Evolutionary conservation across 23 red algal genomes (phyloP).

Genomic region (Cyanidioschyzon merolae): DNA sequence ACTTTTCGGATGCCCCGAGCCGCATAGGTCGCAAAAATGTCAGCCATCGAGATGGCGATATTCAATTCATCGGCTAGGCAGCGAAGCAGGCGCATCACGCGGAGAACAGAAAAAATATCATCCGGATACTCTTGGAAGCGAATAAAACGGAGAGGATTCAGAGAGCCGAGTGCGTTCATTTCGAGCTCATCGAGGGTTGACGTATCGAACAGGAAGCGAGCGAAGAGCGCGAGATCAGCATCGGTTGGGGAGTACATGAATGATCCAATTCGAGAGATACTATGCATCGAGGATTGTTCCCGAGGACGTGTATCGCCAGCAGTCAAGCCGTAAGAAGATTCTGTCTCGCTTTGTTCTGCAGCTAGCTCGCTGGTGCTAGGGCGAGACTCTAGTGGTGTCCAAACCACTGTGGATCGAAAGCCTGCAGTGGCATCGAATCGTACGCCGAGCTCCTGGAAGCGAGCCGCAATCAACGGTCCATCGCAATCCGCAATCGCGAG

Average conservation of each 20-base stretch:
- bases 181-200: constrained; percentile 49
- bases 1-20: constrained; percentile 30
- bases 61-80: constrained; percentile 38
- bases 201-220: constrained; percentile 74
- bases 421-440: constrained; percentile 40
- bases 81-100: constrained; percentile 59
- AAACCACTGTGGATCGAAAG: background rate
- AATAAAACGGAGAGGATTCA: constrained; percentile 42
- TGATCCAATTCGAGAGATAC: constrained; percentile 26
- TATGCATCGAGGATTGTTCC: background rate
- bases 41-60: constrained; percentile 31
- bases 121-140: constrained; percentile 50
- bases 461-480: constrained; percentile 31
- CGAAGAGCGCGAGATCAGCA: constrained; percentile 50
- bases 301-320: background rate
- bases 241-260: constrained; percentile 22
- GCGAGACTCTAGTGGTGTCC: constrained; percentile 2
- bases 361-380: background rate
- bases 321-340: background rate
- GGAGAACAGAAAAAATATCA: constrained; percentile 74
- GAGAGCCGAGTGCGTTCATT: constrained; percentile 44
- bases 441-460: constrained; percentile 57
- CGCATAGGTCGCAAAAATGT: constrained; percentile 45
- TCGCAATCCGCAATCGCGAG: constrained; percentile 43
- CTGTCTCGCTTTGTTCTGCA: background rate